A percentile compares a stretch with the other conserved stretches of the same genome.
These are phyloP conservation scores for Pichia manshurica DNA, from an alignment of 805 yeast genomes.

Conservation along the genomic window DNA sequence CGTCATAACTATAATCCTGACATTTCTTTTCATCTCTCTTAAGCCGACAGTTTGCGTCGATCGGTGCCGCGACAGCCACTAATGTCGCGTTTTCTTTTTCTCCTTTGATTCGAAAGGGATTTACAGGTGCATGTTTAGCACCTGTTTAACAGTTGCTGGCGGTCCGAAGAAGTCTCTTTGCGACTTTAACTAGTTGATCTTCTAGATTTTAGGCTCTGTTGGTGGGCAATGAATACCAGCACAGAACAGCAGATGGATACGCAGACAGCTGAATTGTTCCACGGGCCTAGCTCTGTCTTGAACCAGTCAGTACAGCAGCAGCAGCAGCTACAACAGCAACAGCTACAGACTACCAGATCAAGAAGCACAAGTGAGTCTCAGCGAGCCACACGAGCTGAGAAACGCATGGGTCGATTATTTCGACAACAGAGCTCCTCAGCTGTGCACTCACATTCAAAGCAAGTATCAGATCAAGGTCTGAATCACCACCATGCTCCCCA, in stretches of 20 bases:
- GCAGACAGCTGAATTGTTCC: neutral
- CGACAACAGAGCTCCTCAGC: conserved; percentile 19
- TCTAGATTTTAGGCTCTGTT: too few relatives aligned
- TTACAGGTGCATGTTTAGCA: too few relatives aligned
- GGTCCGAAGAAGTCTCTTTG: too few relatives aligned
- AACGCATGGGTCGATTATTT: conserved; percentile 31
- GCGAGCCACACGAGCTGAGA: conserved; percentile 27
- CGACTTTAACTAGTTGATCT: too few relatives aligned
- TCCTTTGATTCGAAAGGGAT: too few relatives aligned
- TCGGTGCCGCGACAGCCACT: neutral
- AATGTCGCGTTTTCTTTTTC: neutral
- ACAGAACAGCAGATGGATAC: neutral
- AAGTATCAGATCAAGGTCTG: neutral
- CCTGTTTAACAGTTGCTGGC: too few relatives aligned
- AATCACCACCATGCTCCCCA: neutral
- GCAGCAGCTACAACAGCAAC: neutral
- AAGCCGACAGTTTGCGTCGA: too few relatives aligned
- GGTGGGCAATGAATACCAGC: neutral
- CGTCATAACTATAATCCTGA: too few relatives aligned
- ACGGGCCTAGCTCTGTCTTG: neutral
- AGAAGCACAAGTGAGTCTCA: conserved; percentile 29
- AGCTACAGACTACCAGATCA: conserved; percentile 16
- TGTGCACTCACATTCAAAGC: conserved; percentile 8
- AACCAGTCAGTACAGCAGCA: conserved; percentile 1
- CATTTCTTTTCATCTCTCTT: neutral